Evolutionary conservation across 1,284 basidiomycete species (phyloP), one percentile per base, ranked within the genome.

Genomic region (Leccinum fallax): DNA sequence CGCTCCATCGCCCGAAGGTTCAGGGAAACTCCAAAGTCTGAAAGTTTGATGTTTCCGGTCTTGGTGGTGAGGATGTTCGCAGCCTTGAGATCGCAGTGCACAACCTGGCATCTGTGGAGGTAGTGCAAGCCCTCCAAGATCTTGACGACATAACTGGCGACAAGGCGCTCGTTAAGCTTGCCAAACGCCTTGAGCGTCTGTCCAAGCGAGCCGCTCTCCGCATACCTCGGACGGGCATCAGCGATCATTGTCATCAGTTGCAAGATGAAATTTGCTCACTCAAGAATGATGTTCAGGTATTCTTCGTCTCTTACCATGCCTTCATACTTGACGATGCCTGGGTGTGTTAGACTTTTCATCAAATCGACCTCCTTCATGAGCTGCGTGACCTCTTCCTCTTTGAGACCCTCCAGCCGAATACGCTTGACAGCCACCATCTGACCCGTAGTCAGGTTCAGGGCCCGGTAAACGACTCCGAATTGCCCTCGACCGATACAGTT

Each of bases 11-110:
- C 97, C 68, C 97, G 93, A 77, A 99, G 90, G 65, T 97, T 98
- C 57, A 98, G 92, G n/a, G 96, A 98, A 13, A 99, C 93, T 63
- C 97, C 97, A 77, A 99, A 98, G 77, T 99, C 97, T 36, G 97
- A 96, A 11, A 99, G 84, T 79, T 99, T 99, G 77, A 98, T 93
- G 74, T 99, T 98, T 36, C 97, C 97, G 61, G 90, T 94, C 79
- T 95, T 94, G 62, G 97, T 98, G 57, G 97, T 98, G 48, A 99
- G 85, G 74, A 99, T 98, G 76, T 98, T 99, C 61, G 97, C 97
- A 2, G 97, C 96, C 78, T 99, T 99, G 76, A 98, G 90, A 77
- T 99, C 97, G 71, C 95, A 93, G 69, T 93, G 90, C 13, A 93
- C 90, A 60, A 93, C 90, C 64, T 93, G 87, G 71, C 87, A 87